Conservation (phyloP, 1,284 basidiomycete species). For the Lignosus rhinocerotis region DNA sequence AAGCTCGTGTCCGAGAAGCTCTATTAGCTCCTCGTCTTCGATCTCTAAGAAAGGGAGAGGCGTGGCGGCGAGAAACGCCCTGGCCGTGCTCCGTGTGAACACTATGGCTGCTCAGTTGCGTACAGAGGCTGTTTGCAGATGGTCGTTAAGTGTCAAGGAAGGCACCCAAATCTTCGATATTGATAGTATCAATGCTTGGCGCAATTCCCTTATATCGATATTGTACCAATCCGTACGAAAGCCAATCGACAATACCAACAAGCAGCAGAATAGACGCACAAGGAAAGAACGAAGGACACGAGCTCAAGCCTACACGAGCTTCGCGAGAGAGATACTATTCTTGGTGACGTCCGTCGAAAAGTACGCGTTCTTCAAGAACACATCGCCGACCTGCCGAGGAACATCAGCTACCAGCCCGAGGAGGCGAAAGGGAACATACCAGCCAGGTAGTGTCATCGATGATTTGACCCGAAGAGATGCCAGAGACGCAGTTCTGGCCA, state of each 20-base stretch:
- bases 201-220: too few species aligned
- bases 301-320: conserved; percentile 29
- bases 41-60: too few species aligned
- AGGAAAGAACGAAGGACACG: conserved; percentile 1
- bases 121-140: too few species aligned
- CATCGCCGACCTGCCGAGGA: conserved; percentile 53
- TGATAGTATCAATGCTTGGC: too few species aligned
- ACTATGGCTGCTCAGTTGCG: too few species aligned
- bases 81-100: too few species aligned
- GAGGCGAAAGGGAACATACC: conserved; percentile 37
- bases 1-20: too few species aligned
- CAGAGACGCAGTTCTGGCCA: conserved; percentile 70
- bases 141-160: too few species aligned
- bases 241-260: not conserved
- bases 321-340: conserved; percentile 72
- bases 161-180: too few species aligned
- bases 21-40: too few species aligned
- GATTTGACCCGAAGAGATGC: conserved; percentile 68
- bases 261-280: not conserved
- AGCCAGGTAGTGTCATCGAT: conserved; percentile 74
- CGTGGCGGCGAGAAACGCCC: too few species aligned
- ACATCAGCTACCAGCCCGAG: conserved; percentile 2
- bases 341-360: conserved; percentile 71
- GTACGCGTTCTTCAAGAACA: conserved; percentile 80
- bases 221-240: too few species aligned